phyloP scores from a whole-genome alignment of 441 rosid genomes.

The Euphorbia neoarborescens region DNA sequence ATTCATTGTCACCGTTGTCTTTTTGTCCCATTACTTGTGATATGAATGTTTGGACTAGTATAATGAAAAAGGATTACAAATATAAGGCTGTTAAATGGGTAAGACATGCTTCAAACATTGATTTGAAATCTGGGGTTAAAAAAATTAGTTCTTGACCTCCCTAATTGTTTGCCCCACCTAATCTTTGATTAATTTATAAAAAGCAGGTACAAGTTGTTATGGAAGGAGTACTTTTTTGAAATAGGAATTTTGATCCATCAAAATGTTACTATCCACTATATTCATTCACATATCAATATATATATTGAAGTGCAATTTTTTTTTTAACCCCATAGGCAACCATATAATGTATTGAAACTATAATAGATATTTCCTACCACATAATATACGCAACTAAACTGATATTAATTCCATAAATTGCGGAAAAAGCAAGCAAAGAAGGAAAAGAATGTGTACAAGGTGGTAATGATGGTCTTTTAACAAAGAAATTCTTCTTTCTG shows the following conservation, averaged over 20 bases:
- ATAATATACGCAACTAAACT: no score
- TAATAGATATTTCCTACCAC: no score
- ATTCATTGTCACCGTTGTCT: constrained; percentile 5
- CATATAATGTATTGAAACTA: no score
- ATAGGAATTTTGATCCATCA: no score
- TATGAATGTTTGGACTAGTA: constrained; percentile 5
- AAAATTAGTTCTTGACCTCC: constrained; percentile 7
- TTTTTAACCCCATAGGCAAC: no score
- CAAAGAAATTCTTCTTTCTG: neutral
- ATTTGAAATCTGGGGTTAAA: constrained; percentile 6
- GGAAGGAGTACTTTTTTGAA: neutral
- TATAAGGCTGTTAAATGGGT: neutral
- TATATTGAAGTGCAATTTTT: no score
- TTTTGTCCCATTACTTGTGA: constrained; percentile 11
- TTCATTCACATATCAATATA: no score
- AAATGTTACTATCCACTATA: no score
- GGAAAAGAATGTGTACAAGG: constrained; percentile 15
- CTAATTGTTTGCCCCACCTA: constrained; percentile 7
- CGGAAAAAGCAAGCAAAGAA: constrained; percentile 24
- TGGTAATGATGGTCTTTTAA: constrained; percentile 8
- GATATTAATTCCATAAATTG: constrained; percentile 13
- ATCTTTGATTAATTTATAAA: neutral
- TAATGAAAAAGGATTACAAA: neutral
- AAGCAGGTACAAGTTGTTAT: neutral
- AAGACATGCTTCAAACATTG: constrained; percentile 3